Percentiles rank a stretch among this genome's conserved stretches.
phyloP scores from a whole-genome alignment of 441 rosid species.

The Dalechampia spathulata region DNA sequence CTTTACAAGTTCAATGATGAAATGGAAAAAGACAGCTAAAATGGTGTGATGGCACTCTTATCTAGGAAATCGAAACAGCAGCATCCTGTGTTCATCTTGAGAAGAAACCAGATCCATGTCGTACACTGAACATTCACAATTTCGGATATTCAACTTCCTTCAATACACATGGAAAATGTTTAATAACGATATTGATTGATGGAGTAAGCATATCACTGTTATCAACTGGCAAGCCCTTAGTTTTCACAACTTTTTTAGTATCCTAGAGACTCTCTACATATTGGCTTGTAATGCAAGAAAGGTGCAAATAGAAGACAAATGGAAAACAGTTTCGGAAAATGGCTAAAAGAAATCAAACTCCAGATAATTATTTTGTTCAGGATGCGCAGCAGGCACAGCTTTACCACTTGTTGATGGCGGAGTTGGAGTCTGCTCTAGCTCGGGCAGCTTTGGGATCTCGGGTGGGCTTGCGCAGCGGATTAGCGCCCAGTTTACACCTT shows the following conservation, averaged over 20 bases:
- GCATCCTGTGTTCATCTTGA: background rate
- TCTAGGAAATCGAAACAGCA: background rate
- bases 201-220: conserved; percentile 17
- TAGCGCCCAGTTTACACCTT: conserved; percentile 85
- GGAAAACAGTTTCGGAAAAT: conserved; percentile 6
- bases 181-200: background rate
- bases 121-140: conserved; percentile 8
- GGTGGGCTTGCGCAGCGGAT: conserved; percentile 84
- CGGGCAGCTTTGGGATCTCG: conserved; percentile 63
- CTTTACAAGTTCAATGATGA: no score
- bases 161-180: conserved; percentile 16
- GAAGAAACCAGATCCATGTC: background rate
- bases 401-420: conserved; percentile 30
- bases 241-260: conserved; percentile 15
- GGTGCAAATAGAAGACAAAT: conserved; percentile 5
- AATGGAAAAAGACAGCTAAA: no score
- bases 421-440: conserved; percentile 37
- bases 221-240: conserved; percentile 10
- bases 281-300: background rate
- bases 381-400: conserved; percentile 13
- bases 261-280: conserved; percentile 20
- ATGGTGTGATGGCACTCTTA: no score
- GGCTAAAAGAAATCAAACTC: conserved; percentile 80
- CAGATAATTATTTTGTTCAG: conserved; percentile 52
- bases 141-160: conserved; percentile 10